phyloP scores from a whole-genome alignment of 2,329 filamentous ascomycete genomes.

The Hortaea sp. region DNA sequence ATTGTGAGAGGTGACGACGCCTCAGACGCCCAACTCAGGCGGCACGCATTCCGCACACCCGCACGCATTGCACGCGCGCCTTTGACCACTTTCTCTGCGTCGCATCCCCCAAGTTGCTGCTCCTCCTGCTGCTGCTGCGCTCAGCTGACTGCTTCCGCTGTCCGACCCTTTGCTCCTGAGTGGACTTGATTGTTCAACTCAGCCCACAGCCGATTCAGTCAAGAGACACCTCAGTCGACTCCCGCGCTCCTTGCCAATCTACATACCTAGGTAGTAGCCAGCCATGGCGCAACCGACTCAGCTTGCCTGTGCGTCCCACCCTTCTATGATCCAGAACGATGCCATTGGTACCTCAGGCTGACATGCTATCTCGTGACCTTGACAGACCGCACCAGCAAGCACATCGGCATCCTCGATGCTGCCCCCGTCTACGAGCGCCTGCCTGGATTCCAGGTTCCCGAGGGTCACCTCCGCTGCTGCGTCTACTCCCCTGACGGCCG shows the following conservation, averaged over 20 bases:
- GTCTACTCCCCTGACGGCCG: slow-evolving; percentile 91
- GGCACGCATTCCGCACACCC: too few relatives aligned
- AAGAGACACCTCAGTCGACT: neutral
- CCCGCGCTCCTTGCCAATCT: neutral
- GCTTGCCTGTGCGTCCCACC: slow-evolving; percentile 59
- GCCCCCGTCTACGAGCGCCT: slow-evolving; percentile 79
- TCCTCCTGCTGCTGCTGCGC: slow-evolving; percentile 4
- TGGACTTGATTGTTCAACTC: slow-evolving; percentile 27
- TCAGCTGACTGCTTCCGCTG: slow-evolving; percentile 11
- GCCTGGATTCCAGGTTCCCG: slow-evolving; percentile 69
- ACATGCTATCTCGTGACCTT: slow-evolving; percentile 1
- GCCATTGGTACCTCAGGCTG: slow-evolving; percentile 1
- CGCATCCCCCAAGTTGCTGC: neutral
- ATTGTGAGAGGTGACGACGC: too few relatives aligned
- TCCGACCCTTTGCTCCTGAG: slow-evolving; percentile 26
- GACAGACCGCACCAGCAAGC: slow-evolving; percentile 83
- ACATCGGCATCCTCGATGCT: slow-evolving; percentile 86
- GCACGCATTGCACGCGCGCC: too few relatives aligned
- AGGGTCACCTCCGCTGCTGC: slow-evolving; percentile 91
- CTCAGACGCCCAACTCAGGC: too few relatives aligned
- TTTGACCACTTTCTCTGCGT: neutral
- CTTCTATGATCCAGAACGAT: neutral
- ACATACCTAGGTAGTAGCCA: slow-evolving; percentile 37
- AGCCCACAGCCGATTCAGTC: slow-evolving; percentile 14
- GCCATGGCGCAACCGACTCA: slow-evolving; percentile 90